phyloP scores from a whole-genome alignment of 2,329 filamentous ascomycete genomes.

The Penicillium nordicum region DNA sequence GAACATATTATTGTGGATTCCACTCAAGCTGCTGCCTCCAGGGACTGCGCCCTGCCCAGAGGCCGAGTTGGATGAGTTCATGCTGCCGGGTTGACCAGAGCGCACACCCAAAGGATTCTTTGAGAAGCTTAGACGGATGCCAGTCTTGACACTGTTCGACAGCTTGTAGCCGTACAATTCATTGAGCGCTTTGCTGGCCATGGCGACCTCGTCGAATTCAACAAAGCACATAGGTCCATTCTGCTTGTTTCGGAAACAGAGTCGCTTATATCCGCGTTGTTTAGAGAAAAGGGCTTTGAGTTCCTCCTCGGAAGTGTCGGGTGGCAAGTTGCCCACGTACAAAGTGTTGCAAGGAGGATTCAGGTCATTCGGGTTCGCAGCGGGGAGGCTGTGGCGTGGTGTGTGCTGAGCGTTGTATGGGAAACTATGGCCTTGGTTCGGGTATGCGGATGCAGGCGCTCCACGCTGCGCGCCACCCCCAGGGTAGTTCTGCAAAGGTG shows the following conservation, averaged over 20 bases:
- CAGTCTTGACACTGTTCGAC: conserved; percentile 90
- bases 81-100: conserved; percentile 62
- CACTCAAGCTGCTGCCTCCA: conserved; percentile 54
- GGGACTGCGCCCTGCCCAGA: conserved; percentile 52
- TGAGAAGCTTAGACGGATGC: conserved; percentile 92
- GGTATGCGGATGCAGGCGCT: conserved; percentile 54
- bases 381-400: conserved; percentile 68
- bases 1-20: conserved; percentile 61
- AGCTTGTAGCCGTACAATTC: conserved; percentile 84
- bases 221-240: conserved; percentile 99
- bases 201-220: conserved; percentile 91
- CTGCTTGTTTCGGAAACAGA: conserved; percentile 91
- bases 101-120: conserved; percentile 95
- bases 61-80: conserved; percentile 51
- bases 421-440: conserved; percentile 54
- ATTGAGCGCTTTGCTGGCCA: conserved; percentile 84
- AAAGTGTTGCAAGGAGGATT: conserved; percentile 97
- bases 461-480: conserved; percentile 48
- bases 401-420: conserved; percentile 57
- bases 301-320: conserved; percentile 91
- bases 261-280: conserved; percentile 88
- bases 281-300: conserved; percentile 90
- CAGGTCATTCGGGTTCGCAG: conserved; percentile 90
- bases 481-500: conserved; percentile 55
- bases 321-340: conserved; percentile 93